Conservation (phyloP, 1,139 yeast genomes). For the Kodamaea sp. region DNA sequence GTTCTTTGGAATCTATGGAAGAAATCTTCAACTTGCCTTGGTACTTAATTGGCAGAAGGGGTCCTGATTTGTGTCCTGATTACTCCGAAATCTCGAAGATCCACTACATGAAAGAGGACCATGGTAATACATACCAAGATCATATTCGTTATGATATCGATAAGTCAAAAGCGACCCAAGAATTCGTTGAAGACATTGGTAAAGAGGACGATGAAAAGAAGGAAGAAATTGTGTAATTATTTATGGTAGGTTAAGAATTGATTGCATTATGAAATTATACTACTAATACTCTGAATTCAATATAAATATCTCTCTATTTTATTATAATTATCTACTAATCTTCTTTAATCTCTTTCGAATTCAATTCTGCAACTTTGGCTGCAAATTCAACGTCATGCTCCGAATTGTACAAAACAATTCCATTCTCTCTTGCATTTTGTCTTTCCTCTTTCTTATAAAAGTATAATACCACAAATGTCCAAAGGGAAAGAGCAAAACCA, state of each 20-base stretch:
- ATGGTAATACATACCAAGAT: conserved; percentile 20
- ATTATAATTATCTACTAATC: neutral
- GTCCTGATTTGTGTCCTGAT: conserved; percentile 51
- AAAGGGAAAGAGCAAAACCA: conserved; percentile 46
- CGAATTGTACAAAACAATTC: conserved; percentile 17
- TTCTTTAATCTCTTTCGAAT: neutral
- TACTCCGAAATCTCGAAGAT: conserved; percentile 43
- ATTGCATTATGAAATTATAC: no score
- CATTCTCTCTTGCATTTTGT: conserved; percentile 47
- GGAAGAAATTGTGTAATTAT: neutral
- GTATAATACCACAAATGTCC: conserved; percentile 55
- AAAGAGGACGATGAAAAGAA: conserved; percentile 3
- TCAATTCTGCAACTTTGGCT: neutral
- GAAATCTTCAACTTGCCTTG: conserved; percentile 57
- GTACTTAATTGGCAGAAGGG: conserved; percentile 54
- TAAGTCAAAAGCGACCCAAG: conserved; percentile 11
- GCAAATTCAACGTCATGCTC: conserved; percentile 14
- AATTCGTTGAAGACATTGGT: conserved; percentile 11
- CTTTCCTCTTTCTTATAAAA: conserved; percentile 59
- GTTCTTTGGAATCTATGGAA: conserved; percentile 55
- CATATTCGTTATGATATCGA: conserved; percentile 19
- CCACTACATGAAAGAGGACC: conserved; percentile 14
- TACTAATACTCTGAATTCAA: neutral
- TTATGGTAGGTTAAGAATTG: neutral
- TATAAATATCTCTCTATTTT: neutral